Evolutionary conservation across 352 stramenopile species (phyloP).

Genomic region (Pythium dissimile): DNA sequence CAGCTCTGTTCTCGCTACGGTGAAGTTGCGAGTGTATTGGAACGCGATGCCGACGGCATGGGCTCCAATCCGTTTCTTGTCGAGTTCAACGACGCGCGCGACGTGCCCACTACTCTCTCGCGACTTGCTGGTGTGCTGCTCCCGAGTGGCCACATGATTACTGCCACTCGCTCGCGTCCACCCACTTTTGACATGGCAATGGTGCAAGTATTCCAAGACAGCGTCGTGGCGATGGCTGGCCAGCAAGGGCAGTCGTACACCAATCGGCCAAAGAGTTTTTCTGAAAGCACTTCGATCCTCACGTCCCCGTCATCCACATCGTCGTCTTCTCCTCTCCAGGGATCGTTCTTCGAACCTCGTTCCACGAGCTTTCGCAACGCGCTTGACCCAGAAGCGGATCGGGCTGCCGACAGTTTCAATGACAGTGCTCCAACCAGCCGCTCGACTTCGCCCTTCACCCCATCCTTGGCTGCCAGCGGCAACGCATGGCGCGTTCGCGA

Average conservation of each 20-base stretch:
- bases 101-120: constrained; percentile 38
- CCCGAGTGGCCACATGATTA: constrained; percentile 31
- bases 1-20: constrained; percentile 67
- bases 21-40: constrained; percentile 69
- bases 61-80: constrained; percentile 52
- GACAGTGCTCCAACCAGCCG: constrained; percentile 5
- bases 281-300: constrained; percentile 54
- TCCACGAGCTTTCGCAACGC: neutral
- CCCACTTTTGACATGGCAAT: constrained; percentile 59
- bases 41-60: constrained; percentile 29
- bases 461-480: neutral
- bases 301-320: constrained; percentile 63
- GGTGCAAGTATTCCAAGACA: constrained; percentile 61
- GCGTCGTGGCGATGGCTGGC: constrained; percentile 22
- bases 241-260: neutral
- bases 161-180: constrained; percentile 41
- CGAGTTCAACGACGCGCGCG: constrained; percentile 72
- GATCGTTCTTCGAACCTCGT: constrained; percentile 46
- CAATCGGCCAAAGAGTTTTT: constrained; percentile 57
- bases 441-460: constrained; percentile 24
- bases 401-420: neutral
- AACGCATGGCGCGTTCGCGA: constrained; percentile 17
- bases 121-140: constrained; percentile 33
- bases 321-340: constrained; percentile 56
- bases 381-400: constrained; percentile 1